Evolutionary conservation across 306 rosid species (phyloP).

Genomic region (Quercus glauca): DNA sequence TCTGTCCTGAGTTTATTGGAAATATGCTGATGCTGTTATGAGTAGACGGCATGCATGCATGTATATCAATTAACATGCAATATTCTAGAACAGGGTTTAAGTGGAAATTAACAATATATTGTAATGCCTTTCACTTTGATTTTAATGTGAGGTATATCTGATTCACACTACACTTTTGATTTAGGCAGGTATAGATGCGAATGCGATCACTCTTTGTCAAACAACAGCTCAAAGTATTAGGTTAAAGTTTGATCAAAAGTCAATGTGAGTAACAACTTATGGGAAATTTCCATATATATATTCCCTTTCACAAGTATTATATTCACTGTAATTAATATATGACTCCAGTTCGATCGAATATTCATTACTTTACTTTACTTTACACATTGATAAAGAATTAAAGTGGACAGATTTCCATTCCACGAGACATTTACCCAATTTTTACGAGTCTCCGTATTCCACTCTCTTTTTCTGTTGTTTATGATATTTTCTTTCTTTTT

Average conservation of each 20-base stretch:
- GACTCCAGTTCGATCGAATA: background rate
- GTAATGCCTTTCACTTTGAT: background rate
- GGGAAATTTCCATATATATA: background rate
- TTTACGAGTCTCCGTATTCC: too few relatives aligned
- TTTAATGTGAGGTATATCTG: background rate
- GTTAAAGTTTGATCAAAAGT: constrained; percentile 12
- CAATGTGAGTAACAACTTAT: constrained; percentile 10
- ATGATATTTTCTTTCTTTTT: too few relatives aligned
- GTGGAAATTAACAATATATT: constrained; percentile 13
- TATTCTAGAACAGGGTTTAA: background rate
- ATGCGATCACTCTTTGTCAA: constrained; percentile 20
- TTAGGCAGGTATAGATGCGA: too few relatives aligned
- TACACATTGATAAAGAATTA: background rate
- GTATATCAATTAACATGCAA: background rate
- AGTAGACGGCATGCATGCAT: background rate
- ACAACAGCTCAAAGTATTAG: constrained; percentile 26
- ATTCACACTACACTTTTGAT: background rate
- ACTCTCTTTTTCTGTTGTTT: too few relatives aligned
- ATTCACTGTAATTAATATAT: background rate
- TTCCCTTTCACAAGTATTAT: too few relatives aligned
- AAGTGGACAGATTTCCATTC: background rate
- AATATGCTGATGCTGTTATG: background rate
- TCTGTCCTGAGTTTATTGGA: background rate
- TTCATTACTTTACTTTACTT: background rate
- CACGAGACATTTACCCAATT: too few relatives aligned